Evolutionary conservation across 768 basidiomycete genomes (phyloP).

Genomic region (Cyathus striatus): DNA sequence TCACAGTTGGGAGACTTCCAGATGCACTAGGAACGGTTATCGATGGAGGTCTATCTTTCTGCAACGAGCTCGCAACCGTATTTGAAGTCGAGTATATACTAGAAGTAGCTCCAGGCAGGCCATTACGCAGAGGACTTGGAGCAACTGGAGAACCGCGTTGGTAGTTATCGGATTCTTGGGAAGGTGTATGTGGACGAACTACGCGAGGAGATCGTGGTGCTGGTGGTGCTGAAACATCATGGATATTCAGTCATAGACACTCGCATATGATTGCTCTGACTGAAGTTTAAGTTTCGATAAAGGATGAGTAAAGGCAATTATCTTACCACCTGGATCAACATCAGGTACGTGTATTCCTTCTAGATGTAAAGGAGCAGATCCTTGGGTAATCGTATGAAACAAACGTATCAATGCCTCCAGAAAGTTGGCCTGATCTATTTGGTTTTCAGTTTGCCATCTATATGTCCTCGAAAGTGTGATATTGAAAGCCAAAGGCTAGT

Average conservation of each 20-base stretch:
- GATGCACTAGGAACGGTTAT: constrained; percentile 25
- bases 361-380: constrained; percentile 44
- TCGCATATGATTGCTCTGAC: no score
- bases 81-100: no score
- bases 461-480: constrained; percentile 88
- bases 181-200: constrained; percentile 7
- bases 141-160: constrained; percentile 10
- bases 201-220: constrained; percentile 2
- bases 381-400: constrained; percentile 44
- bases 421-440: constrained; percentile 69
- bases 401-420: constrained; percentile 60
- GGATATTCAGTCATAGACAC: no score
- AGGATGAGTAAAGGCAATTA: constrained; percentile 4
- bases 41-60: constrained; percentile 24
- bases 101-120: background rate
- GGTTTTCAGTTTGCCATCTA: constrained; percentile 80
- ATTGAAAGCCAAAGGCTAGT: constrained; percentile 63
- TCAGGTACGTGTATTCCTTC: constrained; percentile 50
- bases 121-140: constrained; percentile 12
- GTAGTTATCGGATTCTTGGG: constrained; percentile 7
- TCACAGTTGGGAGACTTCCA: constrained; percentile 19
- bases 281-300: background rate
- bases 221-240: background rate
- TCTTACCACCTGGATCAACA: constrained; percentile 26
- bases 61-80: no score